phyloP scores from a whole-genome alignment of 2,329 filamentous ascomycete genomes.

The Fusarium sterilihyphosum region DNA sequence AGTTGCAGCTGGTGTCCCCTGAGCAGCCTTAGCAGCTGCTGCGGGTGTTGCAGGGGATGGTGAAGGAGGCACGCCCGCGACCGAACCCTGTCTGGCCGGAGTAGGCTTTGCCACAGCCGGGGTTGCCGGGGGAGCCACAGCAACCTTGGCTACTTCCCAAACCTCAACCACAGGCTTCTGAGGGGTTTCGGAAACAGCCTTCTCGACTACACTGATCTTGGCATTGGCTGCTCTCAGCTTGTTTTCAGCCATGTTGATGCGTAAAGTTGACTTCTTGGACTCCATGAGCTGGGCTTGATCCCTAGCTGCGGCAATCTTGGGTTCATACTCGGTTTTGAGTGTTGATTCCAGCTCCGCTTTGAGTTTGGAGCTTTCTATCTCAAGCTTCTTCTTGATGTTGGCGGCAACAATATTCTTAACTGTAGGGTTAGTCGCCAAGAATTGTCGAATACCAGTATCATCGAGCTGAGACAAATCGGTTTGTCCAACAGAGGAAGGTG shows the following conservation, averaged over 20 bases:
- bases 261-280: constrained; percentile 77
- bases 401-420: constrained; percentile 66
- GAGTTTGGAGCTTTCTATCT: constrained; percentile 69
- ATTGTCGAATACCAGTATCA: constrained; percentile 66
- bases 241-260: constrained; percentile 82
- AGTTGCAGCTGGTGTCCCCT: constrained; percentile 20
- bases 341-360: constrained; percentile 61
- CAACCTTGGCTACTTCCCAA: constrained; percentile 79
- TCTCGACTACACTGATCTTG: constrained; percentile 82
- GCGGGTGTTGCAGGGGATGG: constrained; percentile 38
- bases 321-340: constrained; percentile 64
- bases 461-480: constrained; percentile 59
- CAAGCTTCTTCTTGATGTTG: constrained; percentile 77
- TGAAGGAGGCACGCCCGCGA: constrained; percentile 35
- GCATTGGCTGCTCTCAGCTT: constrained; percentile 70
- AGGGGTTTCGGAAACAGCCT: constrained; percentile 85
- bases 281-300: constrained; percentile 77
- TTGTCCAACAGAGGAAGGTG: constrained; percentile 47
- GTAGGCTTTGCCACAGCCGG: constrained; percentile 38
- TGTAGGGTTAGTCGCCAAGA: constrained; percentile 66
- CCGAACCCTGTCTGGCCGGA: constrained; percentile 37
- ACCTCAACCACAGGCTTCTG: constrained; percentile 85
- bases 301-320: constrained; percentile 62
- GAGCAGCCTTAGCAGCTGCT: constrained; percentile 3
- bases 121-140: constrained; percentile 45